Conservation (phyloP, 192 early-diverging fungal genomes). For the Fimicolochytrium jonesii region DNA sequence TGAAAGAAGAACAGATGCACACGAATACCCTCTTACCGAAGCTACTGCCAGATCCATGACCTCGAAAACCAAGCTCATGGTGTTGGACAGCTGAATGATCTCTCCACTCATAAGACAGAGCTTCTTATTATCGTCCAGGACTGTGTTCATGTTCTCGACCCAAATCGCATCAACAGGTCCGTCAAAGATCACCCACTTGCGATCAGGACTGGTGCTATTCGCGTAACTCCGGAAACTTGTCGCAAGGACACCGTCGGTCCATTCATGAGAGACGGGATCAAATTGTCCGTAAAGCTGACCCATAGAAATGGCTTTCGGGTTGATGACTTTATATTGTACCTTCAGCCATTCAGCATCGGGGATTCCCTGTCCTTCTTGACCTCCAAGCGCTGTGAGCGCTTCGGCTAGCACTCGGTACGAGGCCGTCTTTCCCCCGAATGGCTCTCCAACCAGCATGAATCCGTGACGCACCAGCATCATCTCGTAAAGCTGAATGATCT, state of each 20-base stretch:
- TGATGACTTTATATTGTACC: constrained; percentile 52
- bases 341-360: constrained; percentile 46
- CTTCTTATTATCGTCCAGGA: constrained; percentile 63
- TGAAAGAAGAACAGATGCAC: constrained; percentile 10
- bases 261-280: constrained; percentile 59
- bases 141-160: constrained; percentile 67
- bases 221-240: constrained; percentile 51
- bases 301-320: constrained; percentile 62
- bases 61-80: constrained; percentile 63
- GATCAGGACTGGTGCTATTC: constrained; percentile 46
- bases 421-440: constrained; percentile 55
- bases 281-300: constrained; percentile 61
- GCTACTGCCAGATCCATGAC: constrained; percentile 67
- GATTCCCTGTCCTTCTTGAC: constrained; percentile 21
- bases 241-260: constrained; percentile 61
- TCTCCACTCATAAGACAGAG: constrained; percentile 61
- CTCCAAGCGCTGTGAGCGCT: constrained; percentile 43
- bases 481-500: constrained; percentile 63
- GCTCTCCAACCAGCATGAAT: constrained; percentile 61
- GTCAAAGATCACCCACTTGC: constrained; percentile 65
- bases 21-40: constrained; percentile 34
- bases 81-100: constrained; percentile 62
- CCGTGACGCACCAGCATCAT: constrained; percentile 65
- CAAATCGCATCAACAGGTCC: constrained; percentile 61
- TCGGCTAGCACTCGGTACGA: constrained; percentile 59